Conservation (phyloP, 1,284 basidiomycete genomes). For the Sutorius eximius region DNA sequence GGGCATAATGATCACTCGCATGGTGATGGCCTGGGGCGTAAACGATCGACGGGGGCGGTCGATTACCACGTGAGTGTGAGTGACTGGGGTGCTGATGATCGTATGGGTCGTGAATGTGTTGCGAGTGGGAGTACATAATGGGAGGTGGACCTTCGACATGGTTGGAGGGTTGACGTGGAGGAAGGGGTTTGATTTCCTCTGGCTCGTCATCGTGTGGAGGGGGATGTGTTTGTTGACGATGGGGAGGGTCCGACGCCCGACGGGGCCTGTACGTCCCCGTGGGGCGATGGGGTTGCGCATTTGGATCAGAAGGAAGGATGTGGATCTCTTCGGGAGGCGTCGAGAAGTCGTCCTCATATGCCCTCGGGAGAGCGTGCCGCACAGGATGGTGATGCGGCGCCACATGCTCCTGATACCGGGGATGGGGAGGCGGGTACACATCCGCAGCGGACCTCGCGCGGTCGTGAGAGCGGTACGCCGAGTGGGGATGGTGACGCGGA, state of each 20-base stretch:
- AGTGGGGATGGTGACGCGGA: slow-evolving; percentile 16
- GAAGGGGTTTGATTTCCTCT: slow-evolving; percentile 27
- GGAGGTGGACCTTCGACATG: slow-evolving; percentile 24
- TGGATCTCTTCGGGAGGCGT: slow-evolving; percentile 53
- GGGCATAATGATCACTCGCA: slow-evolving; percentile 46
- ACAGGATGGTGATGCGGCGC: slow-evolving; percentile 13
- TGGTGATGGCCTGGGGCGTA: slow-evolving; percentile 49
- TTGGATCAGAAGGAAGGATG: slow-evolving; percentile 48
- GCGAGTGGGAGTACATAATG: slow-evolving; percentile 37
- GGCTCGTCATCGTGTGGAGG: slow-evolving; percentile 24
- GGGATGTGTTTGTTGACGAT: slow-evolving; percentile 23
- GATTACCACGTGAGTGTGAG: slow-evolving; percentile 37
- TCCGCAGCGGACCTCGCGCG: slow-evolving; percentile 42
- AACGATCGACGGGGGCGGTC: slow-evolving; percentile 49
- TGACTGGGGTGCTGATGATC: slow-evolving; percentile 38
- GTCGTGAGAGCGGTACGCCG: slow-evolving; percentile 22
- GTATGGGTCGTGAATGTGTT: slow-evolving; percentile 33
- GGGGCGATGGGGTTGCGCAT: slow-evolving; percentile 32
- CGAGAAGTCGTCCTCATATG: slow-evolving; percentile 21
- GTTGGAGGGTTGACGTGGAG: slow-evolving; percentile 19
- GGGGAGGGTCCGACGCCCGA: slow-evolving; percentile 44
- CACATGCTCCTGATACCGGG: slow-evolving; percentile 25
- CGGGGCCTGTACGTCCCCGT: slow-evolving; percentile 30
- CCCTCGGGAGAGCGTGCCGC: slow-evolving; percentile 22
- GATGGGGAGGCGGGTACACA: slow-evolving; percentile 9